A percentile compares a stretch with the other conserved stretches of the same genome.
These are phyloP conservation scores for Trichaptum fuscoviolaceum DNA, from an alignment of 768 basidiomycete genomes.

Conservation along the genomic window DNA sequence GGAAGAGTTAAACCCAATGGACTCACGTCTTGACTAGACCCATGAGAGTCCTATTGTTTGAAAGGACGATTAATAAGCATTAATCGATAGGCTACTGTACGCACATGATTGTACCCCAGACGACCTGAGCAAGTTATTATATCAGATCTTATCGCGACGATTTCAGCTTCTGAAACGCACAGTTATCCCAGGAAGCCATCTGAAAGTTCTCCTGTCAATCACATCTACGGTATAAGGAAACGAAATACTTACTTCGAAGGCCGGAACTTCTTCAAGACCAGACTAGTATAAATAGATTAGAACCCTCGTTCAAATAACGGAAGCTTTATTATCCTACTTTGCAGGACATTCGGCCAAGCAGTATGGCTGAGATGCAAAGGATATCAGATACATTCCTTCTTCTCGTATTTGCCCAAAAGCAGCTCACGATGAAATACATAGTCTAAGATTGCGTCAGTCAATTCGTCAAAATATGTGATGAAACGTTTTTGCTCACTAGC, in stretches of 20 bases:
- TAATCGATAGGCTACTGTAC: conserved; percentile 14
- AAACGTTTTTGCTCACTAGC: conserved; percentile 34
- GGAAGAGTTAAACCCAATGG: neutral
- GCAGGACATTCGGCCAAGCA: conserved; percentile 66
- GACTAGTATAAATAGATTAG: conserved; percentile 11
- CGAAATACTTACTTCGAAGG: conserved; percentile 48
- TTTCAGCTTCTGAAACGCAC: conserved; percentile 27
- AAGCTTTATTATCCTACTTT: conserved; percentile 39
- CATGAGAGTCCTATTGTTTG: conserved; percentile 48
- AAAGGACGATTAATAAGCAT: neutral
- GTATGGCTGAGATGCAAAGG: conserved; percentile 35
- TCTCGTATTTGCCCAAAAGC: neutral
- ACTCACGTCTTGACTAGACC: conserved; percentile 60
- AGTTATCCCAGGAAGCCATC: conserved; percentile 65
- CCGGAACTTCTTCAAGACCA: conserved; percentile 57
- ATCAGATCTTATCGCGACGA: neutral
- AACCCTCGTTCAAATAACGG: neutral
- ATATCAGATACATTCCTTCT: neutral
- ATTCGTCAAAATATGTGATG: neutral
- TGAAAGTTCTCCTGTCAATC: conserved; percentile 14
- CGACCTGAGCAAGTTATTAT: conserved; percentile 30
- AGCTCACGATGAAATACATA: conserved; percentile 63
- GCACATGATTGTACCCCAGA: conserved; percentile 63
- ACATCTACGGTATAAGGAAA: neutral
- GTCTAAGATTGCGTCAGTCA: conserved; percentile 35